phyloP scores from a whole-genome alignment of 1,284 basidiomycete species.

The Gymnopus androsaceus region DNA sequence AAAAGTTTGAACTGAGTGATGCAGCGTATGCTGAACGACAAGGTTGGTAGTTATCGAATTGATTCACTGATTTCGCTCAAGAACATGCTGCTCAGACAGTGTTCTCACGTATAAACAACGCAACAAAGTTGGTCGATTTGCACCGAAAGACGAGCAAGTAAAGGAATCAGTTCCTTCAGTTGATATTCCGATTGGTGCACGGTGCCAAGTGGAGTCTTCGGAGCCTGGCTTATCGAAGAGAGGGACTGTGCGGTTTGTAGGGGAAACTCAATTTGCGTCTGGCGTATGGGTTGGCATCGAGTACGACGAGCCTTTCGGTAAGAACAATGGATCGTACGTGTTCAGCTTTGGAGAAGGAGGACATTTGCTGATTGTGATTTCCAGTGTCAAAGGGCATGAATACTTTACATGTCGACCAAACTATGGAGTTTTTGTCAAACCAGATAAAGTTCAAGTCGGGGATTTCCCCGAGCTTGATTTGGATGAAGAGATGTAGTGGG shows the following conservation, averaged over 20 bases:
- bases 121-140: conserved; percentile 90
- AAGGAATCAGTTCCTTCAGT: conserved; percentile 31
- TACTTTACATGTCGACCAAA: conserved; percentile 84
- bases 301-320: conserved; percentile 95
- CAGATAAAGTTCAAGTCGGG: conserved; percentile 82
- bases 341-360: not conserved
- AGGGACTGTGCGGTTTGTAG: conserved; percentile 86
- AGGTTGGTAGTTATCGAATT: conserved; percentile 48
- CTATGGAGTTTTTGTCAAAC: conserved; percentile 86
- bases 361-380: conserved; percentile 10
- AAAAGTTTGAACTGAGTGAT: conserved; percentile 90
- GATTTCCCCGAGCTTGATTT: conserved; percentile 81
- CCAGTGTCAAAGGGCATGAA: conserved; percentile 78
- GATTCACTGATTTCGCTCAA: conserved; percentile 1
- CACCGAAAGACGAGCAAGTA: conserved; percentile 41
- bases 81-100: conserved; percentile 58
- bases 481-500: conserved; percentile 73
- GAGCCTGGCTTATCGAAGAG: conserved; percentile 72
- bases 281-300: conserved; percentile 92
- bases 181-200: conserved; percentile 64
- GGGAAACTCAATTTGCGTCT: conserved; percentile 76
- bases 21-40: conserved; percentile 80
- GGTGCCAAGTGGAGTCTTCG: conserved; percentile 80
- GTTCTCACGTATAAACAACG: conserved; percentile 90
- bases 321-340: conserved; percentile 91